Percentiles rank a stretch among this genome's conserved stretches.
These are phyloP conservation scores for Melampsora larici-populina DNA, from an alignment of 1,284 basidiomycete genomes.

Conservation along the genomic window DNA sequence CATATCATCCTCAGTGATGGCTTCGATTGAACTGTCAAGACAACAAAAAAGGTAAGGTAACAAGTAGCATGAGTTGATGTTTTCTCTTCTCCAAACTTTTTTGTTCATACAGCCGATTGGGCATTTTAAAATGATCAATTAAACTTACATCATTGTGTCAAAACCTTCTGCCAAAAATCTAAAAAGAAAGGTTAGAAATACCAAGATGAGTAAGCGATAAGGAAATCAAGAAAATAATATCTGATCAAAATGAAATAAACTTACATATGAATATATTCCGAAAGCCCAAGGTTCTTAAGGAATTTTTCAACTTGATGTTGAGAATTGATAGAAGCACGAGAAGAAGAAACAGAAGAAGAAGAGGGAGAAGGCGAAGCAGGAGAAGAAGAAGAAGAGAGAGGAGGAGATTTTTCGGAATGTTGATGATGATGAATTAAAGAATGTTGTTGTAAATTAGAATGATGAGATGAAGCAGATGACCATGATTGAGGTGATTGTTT, in stretches of 20 bases:
- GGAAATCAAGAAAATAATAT: too few species aligned
- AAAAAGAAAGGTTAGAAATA: too few species aligned
- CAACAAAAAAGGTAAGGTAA: neutral
- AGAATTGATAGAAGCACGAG: neutral
- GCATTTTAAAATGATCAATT: neutral
- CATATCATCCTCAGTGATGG: conserved; percentile 41
- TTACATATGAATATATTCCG: conserved; percentile 28
- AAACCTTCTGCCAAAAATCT: conserved; percentile 38
- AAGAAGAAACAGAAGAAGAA: neutral
- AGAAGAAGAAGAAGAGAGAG: neutral
- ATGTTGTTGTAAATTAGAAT: too few species aligned
- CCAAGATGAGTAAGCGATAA: too few species aligned
- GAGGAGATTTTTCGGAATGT: neutral
- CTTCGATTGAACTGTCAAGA: conserved; percentile 22
- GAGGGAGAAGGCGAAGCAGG: neutral
- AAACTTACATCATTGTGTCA: conserved; percentile 22
- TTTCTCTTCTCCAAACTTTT: neutral
- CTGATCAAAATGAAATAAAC: too few species aligned
- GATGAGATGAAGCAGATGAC: too few species aligned
- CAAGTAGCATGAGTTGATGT: neutral
- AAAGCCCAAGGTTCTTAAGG: conserved; percentile 20
- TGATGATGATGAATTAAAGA: too few species aligned
- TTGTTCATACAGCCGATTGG: neutral
- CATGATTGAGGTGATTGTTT: too few species aligned
- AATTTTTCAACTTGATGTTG: conserved; percentile 10